phyloP scores from a whole-genome alignment of 2,329 filamentous ascomycete species.

The Sphaceloma murrayae region DNA sequence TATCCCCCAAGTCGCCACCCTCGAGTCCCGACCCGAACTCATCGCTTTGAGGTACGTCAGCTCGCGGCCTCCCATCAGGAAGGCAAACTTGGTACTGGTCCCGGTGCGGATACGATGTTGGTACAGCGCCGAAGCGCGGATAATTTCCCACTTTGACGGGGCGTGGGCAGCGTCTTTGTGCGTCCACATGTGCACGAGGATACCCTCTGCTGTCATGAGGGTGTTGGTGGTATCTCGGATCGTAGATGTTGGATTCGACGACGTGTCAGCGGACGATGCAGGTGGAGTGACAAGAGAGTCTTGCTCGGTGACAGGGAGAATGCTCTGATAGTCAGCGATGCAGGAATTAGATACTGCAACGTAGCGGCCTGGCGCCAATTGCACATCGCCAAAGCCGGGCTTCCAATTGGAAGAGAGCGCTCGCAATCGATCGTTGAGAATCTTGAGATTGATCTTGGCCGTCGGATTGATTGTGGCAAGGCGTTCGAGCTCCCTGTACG shows the following conservation, averaged over 20 bases:
- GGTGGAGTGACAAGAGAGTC: not conserved
- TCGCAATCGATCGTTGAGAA: conserved; percentile 14
- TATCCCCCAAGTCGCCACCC: not conserved
- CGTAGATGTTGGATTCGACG: not conserved
- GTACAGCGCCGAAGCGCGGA: conserved; percentile 39
- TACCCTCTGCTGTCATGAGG: not conserved
- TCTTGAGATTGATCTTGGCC: conserved; percentile 2
- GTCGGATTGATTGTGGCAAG: conserved; percentile 1
- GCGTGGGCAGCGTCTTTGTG: conserved; percentile 19
- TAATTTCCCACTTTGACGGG: conserved; percentile 32
- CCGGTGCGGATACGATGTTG: conserved; percentile 21
- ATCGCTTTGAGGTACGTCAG: conserved; percentile 32
- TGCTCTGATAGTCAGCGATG: not conserved
- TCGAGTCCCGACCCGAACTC: not conserved
- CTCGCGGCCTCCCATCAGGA: conserved; percentile 33
- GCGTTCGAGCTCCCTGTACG: conserved; percentile 12
- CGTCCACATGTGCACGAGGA: conserved; percentile 17
- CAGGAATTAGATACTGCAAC: not conserved
- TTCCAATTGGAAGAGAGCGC: not conserved
- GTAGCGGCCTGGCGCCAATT: not conserved
- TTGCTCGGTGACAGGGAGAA: not conserved
- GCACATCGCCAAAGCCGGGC: too few species aligned
- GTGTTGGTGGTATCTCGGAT: not conserved
- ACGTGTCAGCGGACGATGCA: not conserved
- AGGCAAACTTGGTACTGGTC: conserved; percentile 27